Base-by-base conservation (phyloP, 2,329 filamentous ascomycete genomes). In the Drechslerella stenobrocha region DNA sequence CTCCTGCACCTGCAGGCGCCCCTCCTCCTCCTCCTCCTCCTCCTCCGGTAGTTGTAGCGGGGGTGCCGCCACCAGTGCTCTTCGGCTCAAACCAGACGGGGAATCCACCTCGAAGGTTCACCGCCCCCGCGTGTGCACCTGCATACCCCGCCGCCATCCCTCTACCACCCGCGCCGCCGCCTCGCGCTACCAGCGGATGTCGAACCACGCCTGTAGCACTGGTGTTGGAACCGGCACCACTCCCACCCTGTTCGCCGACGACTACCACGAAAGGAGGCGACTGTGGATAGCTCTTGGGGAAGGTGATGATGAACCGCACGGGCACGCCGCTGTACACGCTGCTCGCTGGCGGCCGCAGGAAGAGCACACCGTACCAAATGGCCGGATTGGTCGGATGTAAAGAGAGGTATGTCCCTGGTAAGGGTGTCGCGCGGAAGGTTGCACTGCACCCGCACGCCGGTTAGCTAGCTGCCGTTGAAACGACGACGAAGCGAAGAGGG, bases 391-490 rank as follows among this genome's bases (percentile, higher is more conserved):
- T 7, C 1, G 61, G 61, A 53, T 66, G 52, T 1, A 57, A 42
- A 18, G 61, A 58, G 42, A 66, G 61, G 48, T 66, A 66, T 23
- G 56, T 52, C 6, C 61, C 61, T 1, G 61, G 61, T 8, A 66
- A 28, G 2, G 61, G 61, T 13, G 61, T 40, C 3, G 53, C 58
- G 18, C 61, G 61, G 15, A 66, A 57, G 18, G 48, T 51, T 2
- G 61, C 48, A 45, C 61, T 66, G n/a, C 5, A 24, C 50, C 15
- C 13, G 13, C 8, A 32, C 30, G 6, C 8, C 24, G 26, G 1
- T 30, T n/a, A 24, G 57, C 53, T 52, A 60, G 56, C 24, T 26
- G 13, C 3, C 2, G 5, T 1, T 26, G 51, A 26, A 18, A 28
- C 13, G 28, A 2, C 7, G n/a, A n/a, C 13, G 44, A 30, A 3